Evolutionary conservation across 768 basidiomycete genomes (phyloP), one percentile per base, ranked within the genome.

Genomic region (Suillus spraguei): DNA sequence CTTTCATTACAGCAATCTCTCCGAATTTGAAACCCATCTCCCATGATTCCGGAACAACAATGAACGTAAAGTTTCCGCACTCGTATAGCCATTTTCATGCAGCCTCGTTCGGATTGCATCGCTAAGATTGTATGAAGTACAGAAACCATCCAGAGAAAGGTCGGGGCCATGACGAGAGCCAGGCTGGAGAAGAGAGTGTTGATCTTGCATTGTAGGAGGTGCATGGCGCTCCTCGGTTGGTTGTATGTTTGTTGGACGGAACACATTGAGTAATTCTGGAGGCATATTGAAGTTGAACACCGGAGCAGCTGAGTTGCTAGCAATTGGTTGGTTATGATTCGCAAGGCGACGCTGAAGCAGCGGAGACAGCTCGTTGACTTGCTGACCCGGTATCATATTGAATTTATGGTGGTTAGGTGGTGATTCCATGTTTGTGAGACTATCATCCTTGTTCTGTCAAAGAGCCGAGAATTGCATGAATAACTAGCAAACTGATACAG

Each of bases 1-100:
- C 58, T 41, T 59, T 59, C 58, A 59, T 42, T 14, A 39, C 58
- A 5, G 58, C 58, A 20, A 42, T 59, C 39, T 59, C 39, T 3
- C 39, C 35, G 17, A 41, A 44, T 36, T 59, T 59, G 58, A 59
- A 59, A 28, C 58, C 39, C 39, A 59, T 42, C 39, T 59, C 58
- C 6, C 33, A 11, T 3, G 42, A 39, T 13, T 59, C 58, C 5
- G 39, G 38, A 41, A 24, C 20, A 4, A 41, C 14, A n/a, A 59
- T 59, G 38, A 42, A 59, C 22, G 35, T n/a, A n/a, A n/a, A n/a
- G n/a, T n/a, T n/a, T 28, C 28, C 3, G 58, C 28, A 50, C 49
- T 17, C 7, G 16, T 50, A 28, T 50, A 50, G 11, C 49, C 49
- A 9, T 50, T 50, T 28, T 28, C 28, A 9, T 50, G 49, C 28